Evolutionary conservation across 345 rosid genomes (phyloP).

Genomic region (Mangifera indica): DNA sequence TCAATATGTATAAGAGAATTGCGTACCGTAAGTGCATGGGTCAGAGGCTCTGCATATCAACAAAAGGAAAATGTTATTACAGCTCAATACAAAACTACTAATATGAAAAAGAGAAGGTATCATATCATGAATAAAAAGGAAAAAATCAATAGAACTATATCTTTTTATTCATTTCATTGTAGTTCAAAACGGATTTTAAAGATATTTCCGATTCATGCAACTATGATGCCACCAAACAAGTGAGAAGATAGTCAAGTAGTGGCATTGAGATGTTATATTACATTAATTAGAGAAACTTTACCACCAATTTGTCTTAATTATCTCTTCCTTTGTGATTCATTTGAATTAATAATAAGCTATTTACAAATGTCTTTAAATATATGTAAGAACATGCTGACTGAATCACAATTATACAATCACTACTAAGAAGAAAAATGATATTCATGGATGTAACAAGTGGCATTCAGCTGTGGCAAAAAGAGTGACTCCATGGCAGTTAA

Average conservation of each 20-base stretch:
- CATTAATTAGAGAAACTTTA: neutral
- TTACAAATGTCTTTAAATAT: neutral
- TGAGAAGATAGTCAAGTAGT: neutral
- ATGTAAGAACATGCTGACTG: neutral
- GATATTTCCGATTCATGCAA: neutral
- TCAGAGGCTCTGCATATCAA: slow-evolving; percentile 53
- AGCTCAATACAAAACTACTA: neutral
- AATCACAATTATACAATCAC: neutral
- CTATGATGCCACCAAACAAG: neutral
- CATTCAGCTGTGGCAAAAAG: neutral
- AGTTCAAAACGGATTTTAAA: no score
- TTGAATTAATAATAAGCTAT: neutral
- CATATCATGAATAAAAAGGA: neutral
- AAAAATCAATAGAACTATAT: neutral
- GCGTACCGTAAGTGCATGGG: slow-evolving; percentile 52
- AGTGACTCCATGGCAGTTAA: neutral
- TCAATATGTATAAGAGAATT: neutral
- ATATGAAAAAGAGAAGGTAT: neutral
- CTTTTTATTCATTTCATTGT: neutral
- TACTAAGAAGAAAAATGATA: neutral
- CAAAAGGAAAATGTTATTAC: slow-evolving; percentile 16
- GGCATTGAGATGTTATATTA: neutral
- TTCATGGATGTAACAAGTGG: neutral
- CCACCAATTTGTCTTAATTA: neutral
- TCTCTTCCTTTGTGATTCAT: neutral